phyloP scores from a whole-genome alignment of 441 rosid genomes.

The Corymbia citriodora region DNA sequence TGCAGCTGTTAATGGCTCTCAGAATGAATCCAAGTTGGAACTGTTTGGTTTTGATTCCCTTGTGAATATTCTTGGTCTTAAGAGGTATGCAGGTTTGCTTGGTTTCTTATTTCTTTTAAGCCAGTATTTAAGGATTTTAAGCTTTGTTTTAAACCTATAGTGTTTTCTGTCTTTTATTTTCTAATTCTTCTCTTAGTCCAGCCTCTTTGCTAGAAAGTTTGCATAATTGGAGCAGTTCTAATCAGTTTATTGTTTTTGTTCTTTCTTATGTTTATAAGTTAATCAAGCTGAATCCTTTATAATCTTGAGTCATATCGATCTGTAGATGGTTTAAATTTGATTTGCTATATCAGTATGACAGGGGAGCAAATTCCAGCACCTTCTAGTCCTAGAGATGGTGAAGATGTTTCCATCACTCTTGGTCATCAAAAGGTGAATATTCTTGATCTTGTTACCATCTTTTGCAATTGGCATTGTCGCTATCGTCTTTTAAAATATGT shows the following conservation, averaged over 20 bases:
- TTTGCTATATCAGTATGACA: conserved; percentile 77
- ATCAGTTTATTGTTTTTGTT: not conserved
- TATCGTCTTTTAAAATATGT: not conserved
- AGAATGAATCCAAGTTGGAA: conserved; percentile 68
- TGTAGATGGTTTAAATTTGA: not conserved
- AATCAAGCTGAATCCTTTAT: not conserved
- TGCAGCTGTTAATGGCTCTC: conserved; percentile 48
- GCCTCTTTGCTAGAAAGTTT: not conserved
- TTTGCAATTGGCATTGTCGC: not conserved
- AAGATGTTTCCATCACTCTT: conserved; percentile 44
- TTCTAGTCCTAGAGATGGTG: conserved; percentile 87
- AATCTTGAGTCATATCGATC: not conserved
- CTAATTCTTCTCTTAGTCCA: not conserved
- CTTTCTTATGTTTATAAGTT: conserved; percentile 4
- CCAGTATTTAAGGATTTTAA: not conserved
- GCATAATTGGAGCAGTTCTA: not conserved
- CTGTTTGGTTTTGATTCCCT: conserved; percentile 99
- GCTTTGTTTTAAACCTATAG: not conserved
- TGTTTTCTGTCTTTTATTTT: not conserved
- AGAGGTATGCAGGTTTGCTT: conserved; percentile 44
- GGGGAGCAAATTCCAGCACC: conserved; percentile 76
- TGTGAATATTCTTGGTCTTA: conserved; percentile 96
- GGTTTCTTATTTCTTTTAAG: not conserved
- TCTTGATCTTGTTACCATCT: conserved; percentile 16
- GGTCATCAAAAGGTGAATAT: conserved; percentile 50